These are phyloP conservation scores for Fusarium napiforme DNA, from an alignment of 2,329 filamentous ascomycete species.

Conservation along the genomic window DNA sequence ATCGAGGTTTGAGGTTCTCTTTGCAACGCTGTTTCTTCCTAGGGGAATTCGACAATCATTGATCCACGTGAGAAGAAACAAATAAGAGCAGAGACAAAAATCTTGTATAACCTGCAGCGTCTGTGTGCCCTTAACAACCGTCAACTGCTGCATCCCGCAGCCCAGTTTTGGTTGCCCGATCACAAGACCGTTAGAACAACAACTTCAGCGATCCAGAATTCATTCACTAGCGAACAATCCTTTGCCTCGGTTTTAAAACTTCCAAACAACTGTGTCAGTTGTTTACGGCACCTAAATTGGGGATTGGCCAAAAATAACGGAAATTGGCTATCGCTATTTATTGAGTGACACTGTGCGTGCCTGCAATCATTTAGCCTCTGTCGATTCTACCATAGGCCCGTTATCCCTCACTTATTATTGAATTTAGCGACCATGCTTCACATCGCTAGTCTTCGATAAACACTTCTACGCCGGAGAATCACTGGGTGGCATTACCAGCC, in stretches of 20 bases:
- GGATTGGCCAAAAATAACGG: conserved; percentile 1
- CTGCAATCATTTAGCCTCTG: conserved; percentile 6
- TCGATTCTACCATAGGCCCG: not conserved
- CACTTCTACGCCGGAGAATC: conserved; percentile 14
- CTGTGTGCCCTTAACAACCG: conserved; percentile 11
- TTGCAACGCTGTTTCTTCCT: conserved; percentile 17
- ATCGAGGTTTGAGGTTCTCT: conserved; percentile 20
- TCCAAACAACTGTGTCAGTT: not conserved
- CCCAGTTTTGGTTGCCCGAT: conserved; percentile 16
- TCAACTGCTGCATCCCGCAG: conserved; percentile 28
- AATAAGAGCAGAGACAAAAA: conserved; percentile 16
- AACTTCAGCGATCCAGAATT: conserved; percentile 2
- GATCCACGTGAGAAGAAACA: conserved; percentile 21
- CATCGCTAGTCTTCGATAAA: conserved; percentile 30
- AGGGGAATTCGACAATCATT: conserved; percentile 8
- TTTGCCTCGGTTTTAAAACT: not conserved
- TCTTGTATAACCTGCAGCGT: conserved; percentile 22
- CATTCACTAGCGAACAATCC: not conserved
- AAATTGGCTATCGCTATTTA: not conserved
- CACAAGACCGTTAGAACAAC: not conserved
- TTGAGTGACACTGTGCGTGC: conserved; percentile 12
- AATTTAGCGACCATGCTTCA: conserved; percentile 40
- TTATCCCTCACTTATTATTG: not conserved
- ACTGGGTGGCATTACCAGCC: conserved; percentile 22
- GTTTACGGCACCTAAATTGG: conserved; percentile 1